Evolutionary conservation across 2,329 filamentous ascomycete species (phyloP), one percentile per base, ranked within the genome.

Genomic region (Aureobasidium sp.): DNA sequence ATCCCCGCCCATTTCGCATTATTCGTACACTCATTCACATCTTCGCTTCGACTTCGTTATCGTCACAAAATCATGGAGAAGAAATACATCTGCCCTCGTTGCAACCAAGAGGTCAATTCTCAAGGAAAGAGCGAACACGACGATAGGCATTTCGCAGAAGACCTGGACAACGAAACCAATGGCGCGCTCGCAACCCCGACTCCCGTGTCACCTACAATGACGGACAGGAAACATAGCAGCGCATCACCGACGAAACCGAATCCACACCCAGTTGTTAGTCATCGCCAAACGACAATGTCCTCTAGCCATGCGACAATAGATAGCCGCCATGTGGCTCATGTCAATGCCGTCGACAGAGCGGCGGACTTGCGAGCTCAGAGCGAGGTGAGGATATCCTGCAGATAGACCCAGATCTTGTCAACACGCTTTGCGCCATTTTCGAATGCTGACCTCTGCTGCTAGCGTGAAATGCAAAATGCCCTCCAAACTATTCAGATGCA

Each of bases 141-240:
- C 60, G 92, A 96, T 72, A 96, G 91, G 88, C 92, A 96, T 75
- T 86, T 95, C 74, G 92, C 92, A 53, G 89, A 88, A 75, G 87
- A 91, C 67, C 79, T 97, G 27, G 85, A 90, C 65, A 81, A 84
- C 9, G 17, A 17, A 17, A 19, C n/a, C n/a, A 19, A 50, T 14
- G 48, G 31, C 48, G 31, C 48, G 15, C 8, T 15, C 6, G 15
- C 48, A 19, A 22, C n/a, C 7, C 15, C 29, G 12, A 12, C n/a
- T 3, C n/a, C n/a, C 8, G 5, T 22, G 11, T 15, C 29, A 19
- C 48, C 48, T 11, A 5, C 31, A 24, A 35, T 22, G 48, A 19
- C 29, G 7, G 29, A 49, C 47, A 49, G 17, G 44, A 29, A 47
- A 29, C 24, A 15, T 27, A 48, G 45, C 45, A 31, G 15, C 27